Evolutionary conservation across 495 filamentous ascomycete genomes (phyloP).

Genomic region (Penicillium cinerascens): DNA sequence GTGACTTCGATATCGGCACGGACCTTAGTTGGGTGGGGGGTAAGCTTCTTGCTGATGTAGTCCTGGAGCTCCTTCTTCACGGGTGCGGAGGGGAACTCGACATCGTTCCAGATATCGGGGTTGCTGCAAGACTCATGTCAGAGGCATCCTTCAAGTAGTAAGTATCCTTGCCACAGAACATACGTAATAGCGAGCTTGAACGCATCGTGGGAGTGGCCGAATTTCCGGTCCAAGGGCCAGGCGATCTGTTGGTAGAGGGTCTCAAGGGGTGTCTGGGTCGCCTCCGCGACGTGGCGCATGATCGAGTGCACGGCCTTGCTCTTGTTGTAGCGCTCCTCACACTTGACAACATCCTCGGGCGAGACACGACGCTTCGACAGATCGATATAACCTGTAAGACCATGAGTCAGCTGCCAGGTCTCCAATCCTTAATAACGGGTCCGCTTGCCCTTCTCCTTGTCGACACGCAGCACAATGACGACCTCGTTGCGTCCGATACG

Average conservation of each 20-base stretch:
- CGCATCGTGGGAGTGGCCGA: constrained; percentile 92
- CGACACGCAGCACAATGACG: constrained; percentile 94
- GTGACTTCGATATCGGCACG: constrained; percentile 97
- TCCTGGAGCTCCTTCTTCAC: constrained; percentile 81
- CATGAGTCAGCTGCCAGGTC: constrained; percentile 25
- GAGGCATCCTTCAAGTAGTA: constrained; percentile 4
- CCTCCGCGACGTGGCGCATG: constrained; percentile 96
- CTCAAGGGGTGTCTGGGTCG: constrained; percentile 90
- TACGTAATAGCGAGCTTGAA: constrained; percentile 99
- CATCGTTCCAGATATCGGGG: constrained; percentile 91
- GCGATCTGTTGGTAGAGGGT: constrained; percentile 87
- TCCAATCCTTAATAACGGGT: neutral
- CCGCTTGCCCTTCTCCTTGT: constrained; percentile 89
- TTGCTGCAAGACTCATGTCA: constrained; percentile 54
- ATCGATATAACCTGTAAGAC: constrained; percentile 81
- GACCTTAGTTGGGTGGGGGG: constrained; percentile 95
- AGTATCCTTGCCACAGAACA: neutral
- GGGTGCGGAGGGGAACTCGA: constrained; percentile 80
- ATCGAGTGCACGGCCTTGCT: constrained; percentile 98
- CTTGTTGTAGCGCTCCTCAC: constrained; percentile 99
- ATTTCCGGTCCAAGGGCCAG: constrained; percentile 97
- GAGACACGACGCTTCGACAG: constrained; percentile 96
- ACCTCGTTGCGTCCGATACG: constrained; percentile 97
- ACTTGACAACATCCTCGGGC: constrained; percentile 95
- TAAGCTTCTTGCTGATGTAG: constrained; percentile 94